Percentiles rank a stretch among this genome's conserved stretches.
These are phyloP conservation scores for Phylloporus scabripes DNA, from an alignment of 768 basidiomycete species.

Conservation along the genomic window DNA sequence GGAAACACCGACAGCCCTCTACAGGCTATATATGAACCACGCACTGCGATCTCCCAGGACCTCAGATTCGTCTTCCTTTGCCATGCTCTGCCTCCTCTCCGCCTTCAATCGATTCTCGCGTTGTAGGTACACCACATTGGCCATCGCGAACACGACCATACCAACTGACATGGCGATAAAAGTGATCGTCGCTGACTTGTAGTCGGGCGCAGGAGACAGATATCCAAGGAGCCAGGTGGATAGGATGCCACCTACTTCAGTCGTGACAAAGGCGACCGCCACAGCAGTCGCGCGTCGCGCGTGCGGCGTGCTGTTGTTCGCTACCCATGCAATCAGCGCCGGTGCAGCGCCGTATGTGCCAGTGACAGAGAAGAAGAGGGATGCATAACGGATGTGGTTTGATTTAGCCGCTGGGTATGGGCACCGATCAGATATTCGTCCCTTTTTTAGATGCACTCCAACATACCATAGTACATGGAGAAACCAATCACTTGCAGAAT, in stretches of 20 bases:
- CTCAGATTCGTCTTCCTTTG: conserved; percentile 34
- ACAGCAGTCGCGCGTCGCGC: conserved; percentile 52
- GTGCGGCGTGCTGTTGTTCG: conserved; percentile 58
- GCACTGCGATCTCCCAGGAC: conserved; percentile 47
- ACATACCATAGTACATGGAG: conserved; percentile 3
- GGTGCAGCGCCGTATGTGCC: conserved; percentile 50
- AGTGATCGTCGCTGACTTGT: conserved; percentile 40
- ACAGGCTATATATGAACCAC: conserved; percentile 52
- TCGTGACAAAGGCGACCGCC: conserved; percentile 49
- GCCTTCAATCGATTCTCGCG: conserved; percentile 45
- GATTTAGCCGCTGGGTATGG: conserved; percentile 25
- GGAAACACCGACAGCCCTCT: neutral
- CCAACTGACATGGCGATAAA: conserved; percentile 34
- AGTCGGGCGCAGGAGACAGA: conserved; percentile 46
- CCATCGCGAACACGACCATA: conserved; percentile 32
- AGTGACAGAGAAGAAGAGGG: conserved; percentile 50
- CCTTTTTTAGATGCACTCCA: neutral
- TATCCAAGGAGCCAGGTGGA: conserved; percentile 54
- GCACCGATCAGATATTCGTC: neutral
- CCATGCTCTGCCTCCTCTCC: conserved; percentile 28
- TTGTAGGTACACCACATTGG: conserved; percentile 39
- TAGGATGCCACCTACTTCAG: conserved; percentile 56
- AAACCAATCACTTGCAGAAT: conserved; percentile 34
- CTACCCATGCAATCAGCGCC: conserved; percentile 49
- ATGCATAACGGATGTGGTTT: conserved; percentile 43